Percentiles rank a stretch among this genome's conserved stretches.
These are phyloP conservation scores for Trichoderma gracile DNA, from an alignment of 2,329 filamentous ascomycete genomes.

Conservation along the genomic window DNA sequence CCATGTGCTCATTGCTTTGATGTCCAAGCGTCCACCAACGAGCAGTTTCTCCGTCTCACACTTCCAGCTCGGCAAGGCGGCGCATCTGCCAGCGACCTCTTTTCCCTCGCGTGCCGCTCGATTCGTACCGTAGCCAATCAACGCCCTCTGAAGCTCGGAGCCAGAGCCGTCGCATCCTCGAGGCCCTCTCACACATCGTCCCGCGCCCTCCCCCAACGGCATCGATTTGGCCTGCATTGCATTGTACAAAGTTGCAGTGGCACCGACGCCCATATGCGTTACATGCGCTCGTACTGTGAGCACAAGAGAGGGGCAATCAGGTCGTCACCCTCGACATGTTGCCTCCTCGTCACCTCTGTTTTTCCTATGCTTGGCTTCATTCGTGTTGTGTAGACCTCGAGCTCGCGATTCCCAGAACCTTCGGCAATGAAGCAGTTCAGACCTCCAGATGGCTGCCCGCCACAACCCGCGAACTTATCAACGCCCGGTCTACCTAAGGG, in stretches of 20 bases:
- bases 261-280: neutral
- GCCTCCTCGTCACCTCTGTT: neutral
- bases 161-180: neutral
- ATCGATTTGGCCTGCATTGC: constrained; percentile 1
- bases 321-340: constrained; percentile 2
- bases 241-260: too few species aligned
- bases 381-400: neutral
- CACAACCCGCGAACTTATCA: neutral
- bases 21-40: too few species aligned
- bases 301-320: neutral
- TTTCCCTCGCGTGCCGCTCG: neutral
- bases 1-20: too few species aligned
- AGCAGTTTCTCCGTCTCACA: neutral
- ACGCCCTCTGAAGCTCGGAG: neutral
- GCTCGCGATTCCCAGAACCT: neutral
- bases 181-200: neutral
- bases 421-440: neutral
- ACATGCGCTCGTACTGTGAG: neutral
- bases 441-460: neutral
- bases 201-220: neutral
- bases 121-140: constrained; percentile 11
- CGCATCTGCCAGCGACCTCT: neutral
- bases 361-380: neutral
- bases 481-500: neutral
- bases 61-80: neutral